Conservation (phyloP, 2,329 filamentous ascomycete species). For the Talaromyces islandicus region DNA sequence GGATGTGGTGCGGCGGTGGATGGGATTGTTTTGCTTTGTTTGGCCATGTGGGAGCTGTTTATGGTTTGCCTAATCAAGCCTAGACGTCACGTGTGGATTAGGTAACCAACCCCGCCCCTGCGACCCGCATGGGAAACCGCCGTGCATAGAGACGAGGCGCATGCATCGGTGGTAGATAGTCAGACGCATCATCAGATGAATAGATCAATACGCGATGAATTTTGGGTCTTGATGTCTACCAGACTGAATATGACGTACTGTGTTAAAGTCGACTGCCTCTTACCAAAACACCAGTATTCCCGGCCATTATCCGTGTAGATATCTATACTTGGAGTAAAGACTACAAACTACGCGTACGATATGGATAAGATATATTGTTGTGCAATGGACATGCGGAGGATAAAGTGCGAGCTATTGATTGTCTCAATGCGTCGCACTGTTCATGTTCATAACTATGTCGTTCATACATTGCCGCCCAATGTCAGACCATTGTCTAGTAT, state of each 20-base stretch:
- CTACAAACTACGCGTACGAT: background rate
- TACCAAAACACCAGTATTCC: background rate
- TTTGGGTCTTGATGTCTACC: background rate
- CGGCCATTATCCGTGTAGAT: background rate
- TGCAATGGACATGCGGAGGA: background rate
- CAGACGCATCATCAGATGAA: background rate
- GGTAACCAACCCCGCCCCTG: background rate
- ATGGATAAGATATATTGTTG: background rate
- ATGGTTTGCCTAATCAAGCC: constrained; percentile 13
- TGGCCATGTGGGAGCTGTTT: constrained; percentile 12
- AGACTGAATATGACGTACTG: background rate
- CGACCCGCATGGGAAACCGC: background rate
- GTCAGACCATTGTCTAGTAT: constrained; percentile 7
- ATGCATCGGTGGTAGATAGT: too few species aligned
- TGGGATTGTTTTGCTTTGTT: constrained; percentile 7
- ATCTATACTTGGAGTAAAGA: background rate
- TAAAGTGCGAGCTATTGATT: constrained; percentile 4
- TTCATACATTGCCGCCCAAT: constrained; percentile 8
- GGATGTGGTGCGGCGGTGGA: constrained; percentile 1
- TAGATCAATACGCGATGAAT: background rate
- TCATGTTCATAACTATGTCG: constrained; percentile 6
- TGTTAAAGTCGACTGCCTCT: background rate
- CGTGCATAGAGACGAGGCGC: too few species aligned
- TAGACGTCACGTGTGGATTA: constrained; percentile 10
- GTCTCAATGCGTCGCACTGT: constrained; percentile 1